Base-by-base conservation (phyloP, 495 filamentous ascomycete genomes). In the Hyaloscypha variabilis region DNA sequence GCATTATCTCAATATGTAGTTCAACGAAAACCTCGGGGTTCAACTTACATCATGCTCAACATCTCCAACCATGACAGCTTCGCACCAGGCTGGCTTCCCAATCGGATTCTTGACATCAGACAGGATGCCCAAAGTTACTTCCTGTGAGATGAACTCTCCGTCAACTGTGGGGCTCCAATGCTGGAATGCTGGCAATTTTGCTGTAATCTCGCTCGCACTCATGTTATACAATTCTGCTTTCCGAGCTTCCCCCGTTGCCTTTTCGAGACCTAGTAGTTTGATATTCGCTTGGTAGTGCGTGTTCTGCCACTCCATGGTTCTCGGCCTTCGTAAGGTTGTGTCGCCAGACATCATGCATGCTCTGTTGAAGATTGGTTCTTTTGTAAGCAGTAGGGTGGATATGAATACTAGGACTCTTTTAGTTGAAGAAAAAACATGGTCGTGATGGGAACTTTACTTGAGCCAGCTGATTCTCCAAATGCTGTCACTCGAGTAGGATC, bases 391-490 rank as follows among this genome's bases (percentile, higher is more conserved):
- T 1, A 64, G 50, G 8, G 49, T 59, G 4, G 52, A 52, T 2
- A 67, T 26, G 24, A 46, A 51, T 6, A 52, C 51, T 39, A n/a
- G 39, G 14, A 19, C 4, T 29, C 10, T 26, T n/a, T 36, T 3
- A 54, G 49, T 30, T 28, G 3, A 42, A 5, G 14, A 14, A 2
- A 8, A 6, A 21, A 57, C 8, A 52, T 10, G 19, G 2, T 31
- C 8, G 4, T 23, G 13, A 17, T 6, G 8, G n/a, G 56, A 46
- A 14, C n/a, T 30, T 8, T 65, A 69, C 67, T 69, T 23, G 86
- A 79, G 5, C 90, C 91, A 1, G 90, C 89, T 2, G 85, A 90
- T 64, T 80, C 72, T 6, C 79, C 81, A 73, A 71, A 75, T 36
- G 79, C 68, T 5, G 75, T 77, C 14, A 83, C 72, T 0, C 68